Base-by-base conservation (phyloP, 441 rosid genomes). In the Corymbia calophylla region DNA sequence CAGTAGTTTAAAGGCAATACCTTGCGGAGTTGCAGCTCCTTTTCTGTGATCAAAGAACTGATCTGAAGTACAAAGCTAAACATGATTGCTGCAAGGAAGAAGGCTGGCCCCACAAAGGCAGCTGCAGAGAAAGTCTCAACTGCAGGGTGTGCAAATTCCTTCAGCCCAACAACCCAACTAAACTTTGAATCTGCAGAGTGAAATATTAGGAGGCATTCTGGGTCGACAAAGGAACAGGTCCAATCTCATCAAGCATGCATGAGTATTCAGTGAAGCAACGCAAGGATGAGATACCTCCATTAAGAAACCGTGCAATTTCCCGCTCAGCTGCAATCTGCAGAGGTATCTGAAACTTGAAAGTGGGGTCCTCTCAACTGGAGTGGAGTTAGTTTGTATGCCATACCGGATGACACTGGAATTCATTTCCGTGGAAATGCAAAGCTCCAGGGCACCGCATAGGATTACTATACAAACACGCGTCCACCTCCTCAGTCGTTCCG, bases 21-120 rank as follows among this genome's bases (percentile, higher is more conserved):
- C 98, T 97, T 97, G 6, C 99, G 99, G 91, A 96, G 99, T 93
- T 96, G 96, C 55, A 97, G 96, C 95, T 98, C 99, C 90, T 97
- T 98, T 95, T 97, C 99, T 14, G 94, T 88, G 25, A 95, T 93
- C 90, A 98, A 89, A 86, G 96, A 93, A 91, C 98, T 92, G 17
- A 97, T 94, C 89, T 98, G 99, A 80, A 97, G 91, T 77, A 96
- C 99, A 88, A 98, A 96, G 91, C 96, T 95, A 89, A 98, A 97
- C 99, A 96, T 96, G 15, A 97, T 93, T 90, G 95, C 92, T n/a
- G 99, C 99, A 89, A 98, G 99, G 92, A 96, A 96, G 90, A 98
- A 96, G 23, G 94, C 87, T 11, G 99, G 97, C 88, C 97, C 99
- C 35, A 93, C 90, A 5, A 87, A 6, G 70, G 86, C 91, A 88